Percentiles rank a stretch among this genome's conserved stretches.
Evolutionary conservation across 1,139 yeast species (phyloP).

Genomic region (Candida neerlandica): DNA sequence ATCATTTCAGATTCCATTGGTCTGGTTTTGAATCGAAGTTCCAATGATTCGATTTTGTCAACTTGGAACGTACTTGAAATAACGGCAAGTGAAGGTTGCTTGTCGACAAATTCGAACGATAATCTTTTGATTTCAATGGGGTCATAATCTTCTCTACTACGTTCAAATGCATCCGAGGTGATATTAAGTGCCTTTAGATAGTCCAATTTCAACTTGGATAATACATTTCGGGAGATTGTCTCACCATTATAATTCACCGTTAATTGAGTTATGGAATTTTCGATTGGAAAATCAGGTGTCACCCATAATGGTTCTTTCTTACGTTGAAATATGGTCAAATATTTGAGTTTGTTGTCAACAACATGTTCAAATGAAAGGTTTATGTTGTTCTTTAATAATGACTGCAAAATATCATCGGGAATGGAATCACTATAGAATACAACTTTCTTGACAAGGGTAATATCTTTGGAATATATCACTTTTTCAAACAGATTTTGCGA

Average conservation of each 20-base stretch:
- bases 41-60: slow-evolving; percentile 1
- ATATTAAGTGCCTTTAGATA: background rate
- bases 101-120: slow-evolving; percentile 6
- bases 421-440: slow-evolving; percentile 5
- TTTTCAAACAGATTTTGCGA: background rate
- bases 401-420: slow-evolving; percentile 1
- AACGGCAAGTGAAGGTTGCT: background rate
- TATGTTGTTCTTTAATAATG: background rate
- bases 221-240: background rate
- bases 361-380: slow-evolving; percentile 2
- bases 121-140: slow-evolving; percentile 4
- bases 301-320: background rate
- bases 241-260: background rate
- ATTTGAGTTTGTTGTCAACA: background rate
- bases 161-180: background rate
- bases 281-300: background rate
- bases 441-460: slow-evolving; percentile 4
- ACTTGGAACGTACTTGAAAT: slow-evolving; percentile 1
- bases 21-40: slow-evolving; percentile 5
- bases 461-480: background rate
- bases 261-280: background rate
- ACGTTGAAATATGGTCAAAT: slow-evolving; percentile 1
- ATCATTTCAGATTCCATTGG: slow-evolving; percentile 7
- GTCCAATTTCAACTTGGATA: background rate
- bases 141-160: background rate